A percentile compares a stretch with the other conserved stretches of the same genome.
phyloP scores from a whole-genome alignment of 768 basidiomycete genomes.

The Phanerochaete carnosa region DNA sequence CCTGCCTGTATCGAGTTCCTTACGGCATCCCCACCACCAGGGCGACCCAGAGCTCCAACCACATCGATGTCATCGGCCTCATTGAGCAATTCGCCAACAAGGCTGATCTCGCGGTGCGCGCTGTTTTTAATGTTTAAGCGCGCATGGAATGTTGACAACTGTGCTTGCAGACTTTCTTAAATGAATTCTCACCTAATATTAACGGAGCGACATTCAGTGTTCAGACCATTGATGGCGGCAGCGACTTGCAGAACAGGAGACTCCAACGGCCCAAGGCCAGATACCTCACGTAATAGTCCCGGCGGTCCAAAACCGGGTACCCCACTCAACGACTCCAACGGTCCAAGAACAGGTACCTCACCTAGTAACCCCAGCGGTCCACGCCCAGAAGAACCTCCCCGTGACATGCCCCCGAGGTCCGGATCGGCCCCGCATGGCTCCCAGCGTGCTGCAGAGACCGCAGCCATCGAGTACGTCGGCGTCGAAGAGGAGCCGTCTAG shows the following conservation, averaged over 20 bases:
- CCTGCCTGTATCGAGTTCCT: constrained; percentile 29
- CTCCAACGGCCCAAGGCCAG: too few species aligned
- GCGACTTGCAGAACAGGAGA: constrained; percentile 44
- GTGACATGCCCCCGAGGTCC: too few species aligned
- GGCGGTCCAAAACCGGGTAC: too few species aligned
- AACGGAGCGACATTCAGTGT: constrained; percentile 20
- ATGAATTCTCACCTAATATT: constrained; percentile 44
- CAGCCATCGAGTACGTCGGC: too few species aligned
- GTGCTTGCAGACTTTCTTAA: constrained; percentile 50
- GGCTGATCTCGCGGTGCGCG: constrained; percentile 15
- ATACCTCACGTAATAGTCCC: too few species aligned
- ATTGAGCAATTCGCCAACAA: constrained; percentile 19
- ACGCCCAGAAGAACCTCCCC: too few species aligned
- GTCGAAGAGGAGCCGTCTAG: too few species aligned
- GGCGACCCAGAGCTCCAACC: constrained; percentile 13
- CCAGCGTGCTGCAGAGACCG: too few species aligned
- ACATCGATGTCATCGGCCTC: constrained; percentile 20
- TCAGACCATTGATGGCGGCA: constrained; percentile 26
- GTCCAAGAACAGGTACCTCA: too few species aligned
- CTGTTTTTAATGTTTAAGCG: constrained; percentile 1
- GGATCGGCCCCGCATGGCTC: too few species aligned
- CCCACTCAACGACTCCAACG: too few species aligned
- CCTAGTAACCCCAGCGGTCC: too few species aligned
- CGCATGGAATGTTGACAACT: constrained; percentile 13
- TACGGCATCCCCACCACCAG: constrained; percentile 27